Evolutionary conservation across 371 early-diverging fungal species (phyloP).

Genomic region (Mortierella sp.): DNA sequence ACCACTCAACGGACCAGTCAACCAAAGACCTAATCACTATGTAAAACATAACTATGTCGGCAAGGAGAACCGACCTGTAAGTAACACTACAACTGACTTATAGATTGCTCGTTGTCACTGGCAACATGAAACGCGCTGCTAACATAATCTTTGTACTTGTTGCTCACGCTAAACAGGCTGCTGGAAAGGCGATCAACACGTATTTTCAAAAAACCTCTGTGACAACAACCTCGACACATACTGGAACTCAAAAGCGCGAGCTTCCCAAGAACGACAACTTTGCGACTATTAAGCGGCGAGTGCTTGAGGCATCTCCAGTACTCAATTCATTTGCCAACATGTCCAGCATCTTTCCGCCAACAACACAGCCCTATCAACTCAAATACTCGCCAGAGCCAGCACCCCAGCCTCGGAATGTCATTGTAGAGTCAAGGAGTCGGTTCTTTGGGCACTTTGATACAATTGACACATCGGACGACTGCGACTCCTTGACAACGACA

Average conservation of each 20-base stretch:
- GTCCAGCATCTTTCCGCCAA: not conserved
- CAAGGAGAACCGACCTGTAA: conserved; percentile 36
- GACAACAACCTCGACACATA: not conserved
- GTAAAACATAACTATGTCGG: not conserved
- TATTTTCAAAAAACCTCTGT: not conserved
- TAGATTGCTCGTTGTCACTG: not conserved
- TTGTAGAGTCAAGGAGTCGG: conserved; percentile 42
- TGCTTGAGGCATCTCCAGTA: not conserved
- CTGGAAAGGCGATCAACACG: not conserved
- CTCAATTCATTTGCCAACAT: not conserved
- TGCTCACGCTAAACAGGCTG: not conserved
- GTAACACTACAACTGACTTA: not conserved
- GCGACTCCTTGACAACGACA: not conserved
- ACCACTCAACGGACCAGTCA: conserved; percentile 40
- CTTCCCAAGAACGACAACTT: not conserved
- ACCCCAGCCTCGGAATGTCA: not conserved
- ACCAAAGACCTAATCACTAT: not conserved
- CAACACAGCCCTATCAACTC: not conserved
- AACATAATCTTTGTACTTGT: not conserved
- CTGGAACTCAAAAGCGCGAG: not conserved
- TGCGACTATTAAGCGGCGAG: not conserved
- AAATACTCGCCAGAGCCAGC: not conserved
- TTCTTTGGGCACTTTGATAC: conserved; percentile 34
- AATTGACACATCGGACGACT: not conserved
- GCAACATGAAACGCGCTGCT: not conserved